Conservation (phyloP, 2,329 filamentous ascomycete genomes). For the Monilinia laxa region DNA sequence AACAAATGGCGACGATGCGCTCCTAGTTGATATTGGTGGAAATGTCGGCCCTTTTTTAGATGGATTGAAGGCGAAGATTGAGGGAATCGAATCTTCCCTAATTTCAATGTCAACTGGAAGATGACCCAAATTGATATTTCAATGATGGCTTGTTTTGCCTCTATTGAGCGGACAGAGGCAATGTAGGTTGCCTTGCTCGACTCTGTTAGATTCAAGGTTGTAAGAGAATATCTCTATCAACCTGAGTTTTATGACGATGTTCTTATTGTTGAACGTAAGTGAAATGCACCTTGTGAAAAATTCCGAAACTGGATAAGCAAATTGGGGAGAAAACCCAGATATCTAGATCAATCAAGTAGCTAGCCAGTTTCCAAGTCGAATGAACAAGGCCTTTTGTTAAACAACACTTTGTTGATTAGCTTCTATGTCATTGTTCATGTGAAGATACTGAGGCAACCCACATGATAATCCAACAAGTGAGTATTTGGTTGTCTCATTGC, state of each 20-base stretch:
- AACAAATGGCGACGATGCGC: not conserved
- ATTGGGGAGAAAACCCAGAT: not conserved
- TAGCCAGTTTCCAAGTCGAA: not conserved
- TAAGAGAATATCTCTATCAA: conserved; percentile 1
- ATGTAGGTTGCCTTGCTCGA: not conserved
- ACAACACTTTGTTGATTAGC: not conserved
- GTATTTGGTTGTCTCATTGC: too few species aligned
- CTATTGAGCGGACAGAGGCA: conserved; percentile 41
- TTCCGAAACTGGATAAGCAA: not conserved
- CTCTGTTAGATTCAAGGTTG: not conserved
- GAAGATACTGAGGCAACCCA: too few species aligned
- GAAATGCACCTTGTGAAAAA: not conserved
- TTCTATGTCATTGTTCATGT: not conserved
- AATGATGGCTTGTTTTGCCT: conserved; percentile 42
- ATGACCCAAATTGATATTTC: conserved; percentile 42
- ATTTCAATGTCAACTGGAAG: conserved; percentile 40
- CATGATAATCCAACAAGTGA: too few species aligned
- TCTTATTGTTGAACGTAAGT: not conserved
- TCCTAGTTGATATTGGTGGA: not conserved
- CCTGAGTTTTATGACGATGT: not conserved
- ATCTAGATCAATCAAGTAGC: not conserved
- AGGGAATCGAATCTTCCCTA: conserved; percentile 38
- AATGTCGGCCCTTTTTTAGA: not conserved
- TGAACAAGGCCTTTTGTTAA: not conserved
- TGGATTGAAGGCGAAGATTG: not conserved